phyloP scores from a whole-genome alignment of 2,329 filamentous ascomycete species.

The Pseudonectria foliicola region DNA sequence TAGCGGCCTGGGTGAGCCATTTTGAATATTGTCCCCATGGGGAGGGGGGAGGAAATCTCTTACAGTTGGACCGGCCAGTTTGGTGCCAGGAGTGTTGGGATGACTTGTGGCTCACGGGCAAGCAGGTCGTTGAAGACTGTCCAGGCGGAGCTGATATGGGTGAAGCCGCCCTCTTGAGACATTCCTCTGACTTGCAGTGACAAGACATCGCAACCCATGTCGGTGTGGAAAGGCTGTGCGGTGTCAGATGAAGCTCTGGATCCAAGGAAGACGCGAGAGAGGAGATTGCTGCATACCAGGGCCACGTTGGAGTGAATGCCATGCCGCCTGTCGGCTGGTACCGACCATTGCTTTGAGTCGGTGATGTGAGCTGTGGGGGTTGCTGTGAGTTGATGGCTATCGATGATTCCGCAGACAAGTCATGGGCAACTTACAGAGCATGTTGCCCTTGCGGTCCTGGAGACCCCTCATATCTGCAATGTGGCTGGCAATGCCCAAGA shows the following conservation, averaged over 20 bases:
- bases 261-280: constrained; percentile 1
- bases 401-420: background rate
- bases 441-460: constrained; percentile 41
- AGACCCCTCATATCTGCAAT: constrained; percentile 47
- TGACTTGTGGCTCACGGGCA: constrained; percentile 28
- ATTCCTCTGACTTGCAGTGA: constrained; percentile 39
- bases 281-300: constrained; percentile 29
- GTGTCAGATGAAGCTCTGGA: constrained; percentile 1
- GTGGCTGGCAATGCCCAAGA: constrained; percentile 49
- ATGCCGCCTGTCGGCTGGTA: constrained; percentile 37
- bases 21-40: background rate
- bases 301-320: constrained; percentile 41
- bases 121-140: constrained; percentile 38
- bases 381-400: constrained; percentile 8
- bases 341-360: constrained; percentile 38
- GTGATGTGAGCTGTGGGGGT: constrained; percentile 38
- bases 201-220: constrained; percentile 45
- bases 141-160: constrained; percentile 36
- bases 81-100: constrained; percentile 30
- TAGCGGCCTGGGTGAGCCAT: constrained; percentile 4
- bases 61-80: constrained; percentile 44
- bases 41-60: constrained; percentile 10
- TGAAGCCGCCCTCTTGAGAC: constrained; percentile 37
- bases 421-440: constrained; percentile 33
- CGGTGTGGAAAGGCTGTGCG: constrained; percentile 40